A percentile compares a stretch with the other conserved stretches of the same genome.
Conservation (phyloP, 164 flowering plant genomes). For the Vitis rupestris region DNA sequence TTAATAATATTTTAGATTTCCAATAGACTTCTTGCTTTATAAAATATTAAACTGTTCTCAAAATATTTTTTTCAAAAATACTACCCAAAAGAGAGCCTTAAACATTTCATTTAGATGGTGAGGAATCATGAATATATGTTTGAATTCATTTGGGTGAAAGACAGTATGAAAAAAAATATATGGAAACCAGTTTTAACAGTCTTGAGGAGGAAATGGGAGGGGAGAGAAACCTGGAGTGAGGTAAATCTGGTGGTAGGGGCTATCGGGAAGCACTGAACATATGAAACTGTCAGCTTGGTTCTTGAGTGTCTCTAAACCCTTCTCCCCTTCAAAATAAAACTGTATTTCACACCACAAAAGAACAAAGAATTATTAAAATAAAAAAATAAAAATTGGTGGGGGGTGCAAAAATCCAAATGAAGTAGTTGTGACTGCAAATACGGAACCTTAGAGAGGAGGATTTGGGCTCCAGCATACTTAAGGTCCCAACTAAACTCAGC, state of each 20-base stretch:
- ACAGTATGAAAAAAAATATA: background rate
- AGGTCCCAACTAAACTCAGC: conserved; percentile 93
- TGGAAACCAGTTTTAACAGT: conserved; percentile 1
- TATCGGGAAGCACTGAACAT: conserved; percentile 69
- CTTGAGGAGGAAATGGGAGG: conserved; percentile 10
- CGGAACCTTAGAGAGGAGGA: conserved; percentile 63
- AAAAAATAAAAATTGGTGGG: background rate
- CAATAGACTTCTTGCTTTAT: too few relatives aligned
- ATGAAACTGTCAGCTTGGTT: conserved; percentile 67
- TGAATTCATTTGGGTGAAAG: too few relatives aligned
- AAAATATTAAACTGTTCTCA: too few relatives aligned
- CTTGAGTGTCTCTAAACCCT: conserved; percentile 40
- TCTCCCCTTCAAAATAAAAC: conserved; percentile 57
- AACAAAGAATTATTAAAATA: background rate
- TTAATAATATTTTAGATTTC: too few relatives aligned
- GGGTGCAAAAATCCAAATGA: background rate
- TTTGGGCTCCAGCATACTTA: conserved; percentile 86
- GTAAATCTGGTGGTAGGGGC: conserved; percentile 58
- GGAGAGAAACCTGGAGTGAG: conserved; percentile 59
- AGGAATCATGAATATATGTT: too few relatives aligned
- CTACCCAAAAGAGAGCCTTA: too few relatives aligned
- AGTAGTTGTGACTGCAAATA: background rate
- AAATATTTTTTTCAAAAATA: too few relatives aligned
- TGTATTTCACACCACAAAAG: conserved; percentile 20
- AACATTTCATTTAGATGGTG: too few relatives aligned